These are phyloP conservation scores for Naganishia vishniacii DNA, from an alignment of 768 basidiomycete genomes.

Conservation along the genomic window DNA sequence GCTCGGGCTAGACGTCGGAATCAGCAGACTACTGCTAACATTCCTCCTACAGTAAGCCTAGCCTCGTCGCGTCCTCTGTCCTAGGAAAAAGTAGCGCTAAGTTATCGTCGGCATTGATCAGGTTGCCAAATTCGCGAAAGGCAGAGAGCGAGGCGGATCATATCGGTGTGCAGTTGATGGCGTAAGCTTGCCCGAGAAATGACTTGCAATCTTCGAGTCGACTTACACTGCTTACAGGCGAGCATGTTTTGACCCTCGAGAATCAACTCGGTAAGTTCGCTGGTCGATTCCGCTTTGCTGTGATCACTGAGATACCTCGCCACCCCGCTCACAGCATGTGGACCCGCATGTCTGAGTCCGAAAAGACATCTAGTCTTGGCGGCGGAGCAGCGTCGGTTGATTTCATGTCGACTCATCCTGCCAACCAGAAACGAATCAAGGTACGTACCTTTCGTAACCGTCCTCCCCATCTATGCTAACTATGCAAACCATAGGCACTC, in stretches of 20 bases:
- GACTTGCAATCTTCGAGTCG: too few relatives aligned
- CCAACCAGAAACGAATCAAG: conserved; percentile 64
- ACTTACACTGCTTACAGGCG: conserved; percentile 36
- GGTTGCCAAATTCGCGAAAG: conserved; percentile 75
- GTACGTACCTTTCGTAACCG: conserved; percentile 54
- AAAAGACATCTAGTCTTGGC: conserved; percentile 49
- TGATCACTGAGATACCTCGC: background rate
- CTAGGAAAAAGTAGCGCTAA: background rate
- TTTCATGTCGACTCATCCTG: conserved; percentile 78
- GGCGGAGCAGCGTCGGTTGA: conserved; percentile 49
- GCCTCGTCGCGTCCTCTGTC: conserved; percentile 21
- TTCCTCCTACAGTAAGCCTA: conserved; percentile 53
- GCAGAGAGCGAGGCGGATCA: conserved; percentile 84
- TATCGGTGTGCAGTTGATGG: conserved; percentile 73
- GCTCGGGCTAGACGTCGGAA: conserved; percentile 58
- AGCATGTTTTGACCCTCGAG: conserved; percentile 80
- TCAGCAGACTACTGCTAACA: conserved; percentile 54
- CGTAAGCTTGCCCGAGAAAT: conserved; percentile 48
- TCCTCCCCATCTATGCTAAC: too few relatives aligned
- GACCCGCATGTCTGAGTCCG: conserved; percentile 59
- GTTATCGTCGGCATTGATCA: conserved; percentile 15
- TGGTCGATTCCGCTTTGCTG: background rate
- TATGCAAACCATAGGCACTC: conserved; percentile 30
- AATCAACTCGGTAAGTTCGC: conserved; percentile 60
- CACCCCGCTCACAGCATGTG: conserved; percentile 58